Evolutionary conservation across 2,329 filamentous ascomycete genomes (phyloP).

Genomic region (Pochonia chlamydosporia): DNA sequence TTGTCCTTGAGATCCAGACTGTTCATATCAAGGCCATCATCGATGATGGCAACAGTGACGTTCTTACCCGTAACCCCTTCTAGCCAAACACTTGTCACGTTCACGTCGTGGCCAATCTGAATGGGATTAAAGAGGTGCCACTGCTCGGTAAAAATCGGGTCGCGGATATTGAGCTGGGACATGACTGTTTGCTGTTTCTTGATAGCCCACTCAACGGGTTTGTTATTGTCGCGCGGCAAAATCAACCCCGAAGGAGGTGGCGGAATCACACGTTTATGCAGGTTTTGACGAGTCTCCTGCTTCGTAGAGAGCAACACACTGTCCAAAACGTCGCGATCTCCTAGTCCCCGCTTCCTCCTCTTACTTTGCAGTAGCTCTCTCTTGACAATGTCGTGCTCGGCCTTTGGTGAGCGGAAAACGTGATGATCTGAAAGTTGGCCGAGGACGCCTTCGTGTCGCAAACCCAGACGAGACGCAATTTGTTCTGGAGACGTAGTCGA

Average conservation of each 20-base stretch:
- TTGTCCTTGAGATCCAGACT: slow-evolving; percentile 89
- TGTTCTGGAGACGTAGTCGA: slow-evolving; percentile 57
- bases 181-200: slow-evolving; percentile 56
- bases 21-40: slow-evolving; percentile 94
- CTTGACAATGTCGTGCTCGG: slow-evolving; percentile 53
- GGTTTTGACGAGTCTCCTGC: slow-evolving; percentile 47
- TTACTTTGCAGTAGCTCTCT: slow-evolving; percentile 46
- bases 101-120: slow-evolving; percentile 83
- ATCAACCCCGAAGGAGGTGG: slow-evolving; percentile 26
- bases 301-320: slow-evolving; percentile 75
- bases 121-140: slow-evolving; percentile 90
- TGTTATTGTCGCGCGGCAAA: slow-evolving; percentile 11
- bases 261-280: slow-evolving; percentile 47
- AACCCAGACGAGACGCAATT: slow-evolving; percentile 66
- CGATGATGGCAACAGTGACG: slow-evolving; percentile 86
- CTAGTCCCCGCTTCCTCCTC: slow-evolving; percentile 55
- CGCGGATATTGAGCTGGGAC: slow-evolving; percentile 64
- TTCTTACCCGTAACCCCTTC: slow-evolving; percentile 87
- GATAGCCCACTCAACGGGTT: slow-evolving; percentile 37
- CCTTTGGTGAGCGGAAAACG: slow-evolving; percentile 71
- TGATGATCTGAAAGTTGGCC: slow-evolving; percentile 76
- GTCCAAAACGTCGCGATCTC: slow-evolving; percentile 57
- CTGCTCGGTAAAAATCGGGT: slow-evolving; percentile 89
- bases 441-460: slow-evolving; percentile 75
- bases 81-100: slow-evolving; percentile 90